A percentile compares a stretch with the other conserved stretches of the same genome.
Evolutionary conservation across 768 basidiomycete species (phyloP).

Genomic region (Russula foetens): DNA sequence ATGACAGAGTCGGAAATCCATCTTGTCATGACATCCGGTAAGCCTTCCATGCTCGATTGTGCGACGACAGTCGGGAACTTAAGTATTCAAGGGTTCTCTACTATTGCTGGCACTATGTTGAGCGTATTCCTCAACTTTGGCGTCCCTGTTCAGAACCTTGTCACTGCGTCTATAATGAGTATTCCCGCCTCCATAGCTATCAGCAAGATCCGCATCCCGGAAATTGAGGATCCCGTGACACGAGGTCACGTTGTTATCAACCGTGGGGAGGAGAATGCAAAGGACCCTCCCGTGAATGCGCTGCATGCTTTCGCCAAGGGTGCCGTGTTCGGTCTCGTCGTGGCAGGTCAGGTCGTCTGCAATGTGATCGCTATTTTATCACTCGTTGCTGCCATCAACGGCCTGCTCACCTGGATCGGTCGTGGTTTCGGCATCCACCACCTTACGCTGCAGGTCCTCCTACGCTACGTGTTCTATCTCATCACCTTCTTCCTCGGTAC

Average conservation of each 20-base stretch:
- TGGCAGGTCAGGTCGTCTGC: constrained; percentile 86
- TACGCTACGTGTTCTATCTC: constrained; percentile 87
- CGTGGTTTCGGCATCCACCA: constrained; percentile 75
- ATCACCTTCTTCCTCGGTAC: constrained; percentile 63
- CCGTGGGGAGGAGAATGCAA: constrained; percentile 50
- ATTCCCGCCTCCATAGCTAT: constrained; percentile 95
- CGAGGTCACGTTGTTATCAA: constrained; percentile 75
- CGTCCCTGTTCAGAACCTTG: constrained; percentile 69
- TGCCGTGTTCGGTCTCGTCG: constrained; percentile 74
- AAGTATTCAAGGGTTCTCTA: constrained; percentile 55
- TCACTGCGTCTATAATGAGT: constrained; percentile 90
- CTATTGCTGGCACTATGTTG: constrained; percentile 87
- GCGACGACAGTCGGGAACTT: not conserved
- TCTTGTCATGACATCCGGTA: constrained; percentile 80
- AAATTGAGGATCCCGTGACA: constrained; percentile 79
- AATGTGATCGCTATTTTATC: constrained; percentile 83
- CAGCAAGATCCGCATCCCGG: constrained; percentile 80
- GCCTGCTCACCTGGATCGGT: constrained; percentile 83
- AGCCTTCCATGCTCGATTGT: constrained; percentile 11
- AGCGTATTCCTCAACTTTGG: constrained; percentile 74
- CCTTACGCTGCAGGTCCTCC: constrained; percentile 75
- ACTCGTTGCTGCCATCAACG: constrained; percentile 75
- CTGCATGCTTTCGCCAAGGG: constrained; percentile 89
- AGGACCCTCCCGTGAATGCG: constrained; percentile 61
- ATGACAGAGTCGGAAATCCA: constrained; percentile 88